Evolutionary conservation across 2,329 filamentous ascomycete species (phyloP).

Genomic region (Scopulariopsis brevicaulis): DNA sequence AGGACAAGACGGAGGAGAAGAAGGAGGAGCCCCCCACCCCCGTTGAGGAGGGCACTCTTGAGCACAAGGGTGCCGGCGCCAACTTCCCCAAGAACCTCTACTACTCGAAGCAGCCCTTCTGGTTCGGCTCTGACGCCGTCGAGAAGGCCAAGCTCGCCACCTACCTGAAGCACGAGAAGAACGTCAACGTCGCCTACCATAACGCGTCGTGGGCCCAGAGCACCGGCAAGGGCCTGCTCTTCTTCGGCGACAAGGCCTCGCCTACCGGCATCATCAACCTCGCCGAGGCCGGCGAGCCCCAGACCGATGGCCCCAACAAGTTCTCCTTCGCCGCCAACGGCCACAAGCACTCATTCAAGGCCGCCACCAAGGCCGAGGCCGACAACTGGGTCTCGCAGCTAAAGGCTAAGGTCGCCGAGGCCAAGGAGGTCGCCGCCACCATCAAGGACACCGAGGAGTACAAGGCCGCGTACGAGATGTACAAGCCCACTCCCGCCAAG

Average conservation of each 20-base stretch:
- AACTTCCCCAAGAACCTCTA: slow-evolving; percentile 79
- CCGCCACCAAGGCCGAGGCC: slow-evolving; percentile 60
- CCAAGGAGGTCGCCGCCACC: slow-evolving; percentile 65
- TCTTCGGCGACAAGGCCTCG: slow-evolving; percentile 76
- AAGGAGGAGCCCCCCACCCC: slow-evolving; percentile 49
- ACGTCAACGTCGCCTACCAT: slow-evolving; percentile 59
- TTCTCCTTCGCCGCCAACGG: slow-evolving; percentile 78
- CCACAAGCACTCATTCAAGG: slow-evolving; percentile 93
- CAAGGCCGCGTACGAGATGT: slow-evolving; percentile 71
- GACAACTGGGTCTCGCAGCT: slow-evolving; percentile 85
- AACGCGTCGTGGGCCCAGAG: slow-evolving; percentile 81
- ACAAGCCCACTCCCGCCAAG: slow-evolving; percentile 34
- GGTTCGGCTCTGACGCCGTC: slow-evolving; percentile 64
- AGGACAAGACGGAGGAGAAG: slow-evolving; percentile 17
- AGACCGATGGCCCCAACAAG: slow-evolving; percentile 64
- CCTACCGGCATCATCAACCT: slow-evolving; percentile 78
- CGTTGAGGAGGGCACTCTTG: slow-evolving; percentile 71
- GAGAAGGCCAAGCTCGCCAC: slow-evolving; percentile 61
- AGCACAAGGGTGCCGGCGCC: slow-evolving; percentile 80
- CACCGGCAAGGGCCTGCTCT: slow-evolving; percentile 91
- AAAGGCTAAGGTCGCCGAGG: slow-evolving; percentile 73
- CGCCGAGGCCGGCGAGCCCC: slow-evolving; percentile 59
- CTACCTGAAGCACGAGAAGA: slow-evolving; percentile 86
- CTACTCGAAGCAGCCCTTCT: slow-evolving; percentile 90
- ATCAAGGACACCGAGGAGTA: slow-evolving; percentile 74